Base-by-base conservation (phyloP, 73 alveolate genomes). In the Paramecium pentaurelia region DNA sequence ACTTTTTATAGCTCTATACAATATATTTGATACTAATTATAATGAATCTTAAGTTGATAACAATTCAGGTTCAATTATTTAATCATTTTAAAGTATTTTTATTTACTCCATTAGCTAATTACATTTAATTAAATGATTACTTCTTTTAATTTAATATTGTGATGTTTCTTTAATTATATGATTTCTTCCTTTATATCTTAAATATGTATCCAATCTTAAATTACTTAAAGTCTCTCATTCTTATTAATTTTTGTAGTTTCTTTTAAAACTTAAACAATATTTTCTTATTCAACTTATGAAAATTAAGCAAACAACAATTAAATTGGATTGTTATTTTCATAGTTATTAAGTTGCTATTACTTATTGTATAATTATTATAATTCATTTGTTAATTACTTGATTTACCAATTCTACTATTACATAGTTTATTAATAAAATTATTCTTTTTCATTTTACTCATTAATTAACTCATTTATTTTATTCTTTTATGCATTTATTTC, bases 31-130 rank as follows among this genome's bases (percentile, higher is more conserved):
- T 49, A 80, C 91, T 18, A 80, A 11, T 25, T 34, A 34, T 8
- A 80, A 42, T 22, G 75, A 38, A 8, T 80, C 91, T 49, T 80
- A 47, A 45, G 91, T 80, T 5, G 91, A 80, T 22, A 80, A 45
- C 37, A 80, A 47, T 80, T 80, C 91, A 12, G 91, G 91, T 22
- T 80, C 91, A 18, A 80, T 44, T 16, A 47, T 28, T 80, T 45
- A 12, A 14, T 47, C 88, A 36, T 75, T 75, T 42, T 75, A 10
- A 6, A 80, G 45, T 2, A 27, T 47, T 27, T 80, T 80, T 40
- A 80, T 80, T 25, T 49, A 38, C 38, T 80, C 91, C 91, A 80
- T 80, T 12, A 80, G 34, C 91, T 80, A 45, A 42, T 20, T 20
- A 45, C 12, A 38, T 40, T 42, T 6, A 80, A 11, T 11, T 20